Base-by-base conservation (phyloP, 441 rosid species). In the Biscutella auriculata region DNA sequence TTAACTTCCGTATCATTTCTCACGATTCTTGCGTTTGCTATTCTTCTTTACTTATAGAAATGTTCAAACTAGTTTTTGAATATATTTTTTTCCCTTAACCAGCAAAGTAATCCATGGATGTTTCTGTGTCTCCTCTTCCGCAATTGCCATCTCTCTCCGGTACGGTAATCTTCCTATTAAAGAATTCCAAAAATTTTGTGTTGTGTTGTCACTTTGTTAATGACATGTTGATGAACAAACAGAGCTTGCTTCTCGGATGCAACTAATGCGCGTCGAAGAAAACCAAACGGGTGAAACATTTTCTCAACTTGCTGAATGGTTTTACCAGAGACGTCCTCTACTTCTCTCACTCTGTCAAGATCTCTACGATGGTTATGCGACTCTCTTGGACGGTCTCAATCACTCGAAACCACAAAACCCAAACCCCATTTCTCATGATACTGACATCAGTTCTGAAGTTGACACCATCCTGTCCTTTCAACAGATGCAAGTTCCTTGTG, bases 291-390 rank as follows among this genome's bases (percentile, higher is more conserved):
- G 79, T 6, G 83, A 82, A 41, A 80, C 83, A 1, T 74, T 77
- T 4, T 76, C 75, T 19, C 72, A 80, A 25, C 74, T 83, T 0
- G 85, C 81, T 37, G 79, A 85, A 34, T 74, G 82, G 62, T 85
- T 76, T 63, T 76, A 76, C 68, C 74, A 66, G 60, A 81, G 76
- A 60, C 75, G 82, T 16, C 79, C 85, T 49, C 82, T 72, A 45
- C 77, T 85, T 47, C 73, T 81, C 14, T 60, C 68, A 25, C 72
- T 81, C 13, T 81, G 79, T 54, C 73, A 78, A 46, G 89, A 85
- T 69, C 55, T 85, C 42, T 81, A 76, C 66, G 64, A 78, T 53
- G 73, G 69, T 47, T 85, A 80, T 67, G 15, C 62, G 21, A 59
- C 69, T 53, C 62, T 85, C 50, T 63, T 69, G 10, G 72, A 79